Evolutionary conservation across 371 early-diverging fungal genomes (phyloP).

Genomic region (Mortierella sp.): DNA sequence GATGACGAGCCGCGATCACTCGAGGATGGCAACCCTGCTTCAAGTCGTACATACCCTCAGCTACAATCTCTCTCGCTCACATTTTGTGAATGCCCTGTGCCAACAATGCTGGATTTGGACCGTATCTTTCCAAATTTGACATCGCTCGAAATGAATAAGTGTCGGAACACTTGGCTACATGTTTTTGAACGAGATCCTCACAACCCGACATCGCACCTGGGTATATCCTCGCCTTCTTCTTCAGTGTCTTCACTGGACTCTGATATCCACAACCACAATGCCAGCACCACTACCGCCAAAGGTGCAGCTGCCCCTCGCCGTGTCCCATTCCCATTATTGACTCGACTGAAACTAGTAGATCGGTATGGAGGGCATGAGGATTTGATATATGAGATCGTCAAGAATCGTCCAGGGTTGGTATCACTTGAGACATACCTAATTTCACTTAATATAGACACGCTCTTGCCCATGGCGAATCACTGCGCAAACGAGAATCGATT

Average conservation of each 20-base stretch:
- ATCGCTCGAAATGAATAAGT: conserved; percentile 34
- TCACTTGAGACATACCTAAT: conserved; percentile 31
- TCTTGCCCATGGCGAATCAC: conserved; percentile 12
- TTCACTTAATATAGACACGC: conserved; percentile 25
- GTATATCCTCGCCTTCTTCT: neutral
- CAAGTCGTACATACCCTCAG: conserved; percentile 10
- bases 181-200: conserved; percentile 36
- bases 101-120: conserved; percentile 33
- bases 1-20: conserved; percentile 5
- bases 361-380: conserved; percentile 29
- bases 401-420: conserved; percentile 17
- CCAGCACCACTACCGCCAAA: neutral
- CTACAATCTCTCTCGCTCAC: conserved; percentile 27
- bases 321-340: conserved; percentile 20
- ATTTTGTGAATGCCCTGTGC: conserved; percentile 23
- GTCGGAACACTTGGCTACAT: conserved; percentile 35
- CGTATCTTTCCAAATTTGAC: conserved; percentile 29
- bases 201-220: conserved; percentile 17
- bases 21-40: neutral
- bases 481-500: conserved; percentile 20
- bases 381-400: conserved; percentile 24
- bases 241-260: neutral
- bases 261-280: neutral
- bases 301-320: neutral
- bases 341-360: conserved; percentile 29